These are phyloP conservation scores for Austroboletus festivus DNA, from an alignment of 768 basidiomycete species.

Conservation along the genomic window DNA sequence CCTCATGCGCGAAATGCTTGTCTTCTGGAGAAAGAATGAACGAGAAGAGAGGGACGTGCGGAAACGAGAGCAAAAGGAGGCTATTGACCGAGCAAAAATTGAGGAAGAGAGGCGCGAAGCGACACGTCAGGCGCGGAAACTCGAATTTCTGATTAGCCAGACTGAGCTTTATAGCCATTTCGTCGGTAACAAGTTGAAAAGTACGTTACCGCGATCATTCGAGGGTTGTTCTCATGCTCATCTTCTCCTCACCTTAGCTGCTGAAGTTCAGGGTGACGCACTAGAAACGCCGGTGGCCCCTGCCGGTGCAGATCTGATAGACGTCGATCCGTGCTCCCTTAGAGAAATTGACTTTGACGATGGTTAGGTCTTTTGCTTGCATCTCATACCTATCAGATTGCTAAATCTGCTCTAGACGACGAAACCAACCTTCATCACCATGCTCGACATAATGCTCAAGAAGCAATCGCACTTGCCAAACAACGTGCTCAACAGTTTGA, in stretches of 20 bases:
- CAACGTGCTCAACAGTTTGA: constrained; percentile 85
- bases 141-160: constrained; percentile 98
- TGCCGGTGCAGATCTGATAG: constrained; percentile 55
- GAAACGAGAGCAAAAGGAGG: constrained; percentile 93
- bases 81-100: constrained; percentile 77
- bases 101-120: constrained; percentile 95
- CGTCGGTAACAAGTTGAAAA: constrained; percentile 94
- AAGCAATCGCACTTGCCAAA: constrained; percentile 76
- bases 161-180: constrained; percentile 99
- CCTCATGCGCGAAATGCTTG: constrained; percentile 92
- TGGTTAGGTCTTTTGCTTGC: constrained; percentile 46
- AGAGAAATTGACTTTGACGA: constrained; percentile 89
- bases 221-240: constrained; percentile 15
- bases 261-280: constrained; percentile 69
- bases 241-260: constrained; percentile 44
- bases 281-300: constrained; percentile 43
- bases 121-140: constrained; percentile 89
- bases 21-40: constrained; percentile 98
- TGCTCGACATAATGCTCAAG: constrained; percentile 85
- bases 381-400: background rate
- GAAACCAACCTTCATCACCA: constrained; percentile 81
- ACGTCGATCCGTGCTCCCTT: constrained; percentile 49
- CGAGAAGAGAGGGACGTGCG: constrained; percentile 92
- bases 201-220: constrained; percentile 40
- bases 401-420: constrained; percentile 57